Conservation (phyloP, 2,329 filamentous ascomycete genomes). For the Chaetomiaceae sp. region DNA sequence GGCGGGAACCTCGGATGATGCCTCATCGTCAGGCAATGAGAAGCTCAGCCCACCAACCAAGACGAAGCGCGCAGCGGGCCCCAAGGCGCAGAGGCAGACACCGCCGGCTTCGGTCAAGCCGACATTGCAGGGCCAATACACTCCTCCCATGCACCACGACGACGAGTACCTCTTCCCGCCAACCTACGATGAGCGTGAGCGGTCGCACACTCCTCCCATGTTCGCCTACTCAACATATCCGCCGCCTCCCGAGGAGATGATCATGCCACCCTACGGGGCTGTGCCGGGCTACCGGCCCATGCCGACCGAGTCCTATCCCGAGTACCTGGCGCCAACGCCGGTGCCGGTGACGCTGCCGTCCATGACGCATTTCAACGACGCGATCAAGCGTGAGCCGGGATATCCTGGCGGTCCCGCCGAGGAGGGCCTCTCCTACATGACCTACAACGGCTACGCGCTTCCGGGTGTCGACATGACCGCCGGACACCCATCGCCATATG, state of each 20-base stretch:
- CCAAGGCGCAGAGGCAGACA: slow-evolving; percentile 32
- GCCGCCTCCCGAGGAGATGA: slow-evolving; percentile 56
- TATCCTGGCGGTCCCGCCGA: slow-evolving; percentile 49
- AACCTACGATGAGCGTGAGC: slow-evolving; percentile 59
- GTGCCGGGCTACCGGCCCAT: slow-evolving; percentile 50
- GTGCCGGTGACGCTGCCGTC: slow-evolving; percentile 59
- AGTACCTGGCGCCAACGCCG: slow-evolving; percentile 44
- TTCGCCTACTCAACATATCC: slow-evolving; percentile 65
- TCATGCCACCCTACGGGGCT: slow-evolving; percentile 56
- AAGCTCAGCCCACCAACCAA: slow-evolving; percentile 36
- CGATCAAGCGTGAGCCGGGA: slow-evolving; percentile 60
- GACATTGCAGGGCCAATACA: slow-evolving; percentile 52
- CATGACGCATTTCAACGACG: slow-evolving; percentile 59
- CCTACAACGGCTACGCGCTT: slow-evolving; percentile 55
- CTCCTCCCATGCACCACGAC: slow-evolving; percentile 55
- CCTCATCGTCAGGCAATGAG: slow-evolving; percentile 30
- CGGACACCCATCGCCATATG: slow-evolving; percentile 53
- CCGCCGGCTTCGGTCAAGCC: slow-evolving; percentile 32
- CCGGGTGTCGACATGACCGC: slow-evolving; percentile 59
- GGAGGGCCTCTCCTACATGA: slow-evolving; percentile 56
- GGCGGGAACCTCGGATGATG: slow-evolving; percentile 48
- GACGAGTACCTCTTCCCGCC: slow-evolving; percentile 65
- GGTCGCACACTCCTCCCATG: slow-evolving; percentile 64
- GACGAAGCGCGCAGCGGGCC: slow-evolving; percentile 42
- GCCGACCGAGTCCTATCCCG: slow-evolving; percentile 46